phyloP scores from a whole-genome alignment of 2,329 filamentous ascomycete species.

The Ceratocystiopsis brevicomis region DNA sequence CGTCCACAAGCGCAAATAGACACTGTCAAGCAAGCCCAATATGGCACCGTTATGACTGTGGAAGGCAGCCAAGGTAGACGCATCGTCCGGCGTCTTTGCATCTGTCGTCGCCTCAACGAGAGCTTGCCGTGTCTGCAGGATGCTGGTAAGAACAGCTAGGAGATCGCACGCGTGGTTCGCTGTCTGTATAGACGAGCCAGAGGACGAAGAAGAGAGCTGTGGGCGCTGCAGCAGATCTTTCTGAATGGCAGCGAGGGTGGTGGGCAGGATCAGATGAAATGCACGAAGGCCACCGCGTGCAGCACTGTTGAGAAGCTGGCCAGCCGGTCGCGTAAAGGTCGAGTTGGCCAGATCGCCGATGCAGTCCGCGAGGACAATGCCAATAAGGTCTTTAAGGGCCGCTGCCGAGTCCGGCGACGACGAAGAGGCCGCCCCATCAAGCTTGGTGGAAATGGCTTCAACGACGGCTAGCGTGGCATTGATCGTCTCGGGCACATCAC shows the following conservation, averaged over 20 bases:
- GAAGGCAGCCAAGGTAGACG: constrained; percentile 16
- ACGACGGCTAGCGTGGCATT: constrained; percentile 37
- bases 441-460: constrained; percentile 25
- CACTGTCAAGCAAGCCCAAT: constrained; percentile 23
- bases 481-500: constrained; percentile 37
- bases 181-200: constrained; percentile 17
- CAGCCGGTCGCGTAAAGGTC: constrained; percentile 32
- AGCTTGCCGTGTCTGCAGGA: constrained; percentile 27
- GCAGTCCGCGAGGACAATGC: constrained; percentile 30
- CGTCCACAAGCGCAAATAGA: constrained; percentile 21
- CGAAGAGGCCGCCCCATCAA: neutral
- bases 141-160: constrained; percentile 29
- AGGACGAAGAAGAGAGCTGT: neutral
- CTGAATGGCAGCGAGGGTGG: constrained; percentile 27
- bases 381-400: constrained; percentile 6
- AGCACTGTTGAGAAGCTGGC: constrained; percentile 31
- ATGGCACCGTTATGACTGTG: constrained; percentile 21
- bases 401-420: constrained; percentile 13
- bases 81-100: constrained; percentile 9
- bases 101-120: constrained; percentile 15
- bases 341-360: constrained; percentile 32
- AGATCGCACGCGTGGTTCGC: constrained; percentile 31
- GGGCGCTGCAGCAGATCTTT: constrained; percentile 28
- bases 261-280: constrained; percentile 28
- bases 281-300: constrained; percentile 27